phyloP scores from a whole-genome alignment of 257 asterid genomes.

The Gentiana dahurica region DNA sequence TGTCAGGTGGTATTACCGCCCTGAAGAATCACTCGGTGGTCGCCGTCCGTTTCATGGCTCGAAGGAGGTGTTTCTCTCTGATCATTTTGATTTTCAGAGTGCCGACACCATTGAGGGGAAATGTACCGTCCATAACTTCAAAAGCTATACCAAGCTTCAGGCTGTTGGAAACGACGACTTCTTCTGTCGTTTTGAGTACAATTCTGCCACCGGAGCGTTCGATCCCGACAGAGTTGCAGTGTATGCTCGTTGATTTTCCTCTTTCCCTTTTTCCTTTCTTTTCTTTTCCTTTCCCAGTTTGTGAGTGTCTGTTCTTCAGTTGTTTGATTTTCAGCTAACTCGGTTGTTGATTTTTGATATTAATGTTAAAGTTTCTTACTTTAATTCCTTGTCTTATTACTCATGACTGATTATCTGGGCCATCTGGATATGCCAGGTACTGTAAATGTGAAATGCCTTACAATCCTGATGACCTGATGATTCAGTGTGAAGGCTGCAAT shows the following conservation, averaged over 20 bases:
- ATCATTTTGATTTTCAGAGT: slow-evolving; percentile 81
- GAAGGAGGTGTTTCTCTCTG: slow-evolving; percentile 85
- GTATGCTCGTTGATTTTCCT: slow-evolving; percentile 33
- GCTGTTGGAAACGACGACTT: slow-evolving; percentile 88
- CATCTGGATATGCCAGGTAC: slow-evolving; percentile 36
- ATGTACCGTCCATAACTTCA: slow-evolving; percentile 82
- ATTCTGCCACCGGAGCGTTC: slow-evolving; percentile 81
- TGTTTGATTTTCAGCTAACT: background rate
- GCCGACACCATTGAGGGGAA: slow-evolving; percentile 84
- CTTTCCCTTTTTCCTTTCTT: background rate
- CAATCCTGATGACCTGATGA: slow-evolving; percentile 95
- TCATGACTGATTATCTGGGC: background rate
- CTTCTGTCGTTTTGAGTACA: slow-evolving; percentile 90
- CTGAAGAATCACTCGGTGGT: slow-evolving; percentile 95
- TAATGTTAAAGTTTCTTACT: background rate
- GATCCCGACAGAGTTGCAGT: slow-evolving; percentile 92
- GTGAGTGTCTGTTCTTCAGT: slow-evolving; percentile 1
- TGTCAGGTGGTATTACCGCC: slow-evolving; percentile 92
- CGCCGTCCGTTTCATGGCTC: slow-evolving; percentile 88
- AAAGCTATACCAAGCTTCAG: slow-evolving; percentile 78
- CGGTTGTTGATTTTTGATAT: background rate
- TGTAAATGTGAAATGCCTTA: slow-evolving; percentile 98
- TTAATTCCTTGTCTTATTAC: background rate
- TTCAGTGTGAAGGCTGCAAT: slow-evolving; percentile 86
- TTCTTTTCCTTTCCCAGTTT: background rate